These are phyloP conservation scores for Biscogniauxia sp. DNA, from an alignment of 2,329 filamentous ascomycete genomes.

Conservation along the genomic window DNA sequence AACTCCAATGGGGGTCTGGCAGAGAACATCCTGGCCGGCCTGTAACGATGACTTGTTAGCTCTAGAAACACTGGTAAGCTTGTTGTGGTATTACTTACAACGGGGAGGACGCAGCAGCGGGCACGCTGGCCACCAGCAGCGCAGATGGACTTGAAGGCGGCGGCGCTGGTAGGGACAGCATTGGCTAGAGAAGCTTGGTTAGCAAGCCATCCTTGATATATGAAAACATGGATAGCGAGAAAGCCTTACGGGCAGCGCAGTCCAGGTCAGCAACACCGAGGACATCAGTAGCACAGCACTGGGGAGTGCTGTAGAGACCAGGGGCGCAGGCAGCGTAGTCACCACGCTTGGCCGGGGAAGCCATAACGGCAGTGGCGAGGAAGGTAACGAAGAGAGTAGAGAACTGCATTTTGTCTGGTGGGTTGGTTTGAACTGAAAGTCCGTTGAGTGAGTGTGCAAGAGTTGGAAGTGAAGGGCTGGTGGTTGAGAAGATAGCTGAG, in stretches of 20 bases:
- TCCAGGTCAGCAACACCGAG: slow-evolving; percentile 42
- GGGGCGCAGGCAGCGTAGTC: slow-evolving; percentile 41
- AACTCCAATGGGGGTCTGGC: slow-evolving; percentile 32
- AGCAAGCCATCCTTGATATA: neutral
- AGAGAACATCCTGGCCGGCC: slow-evolving; percentile 33
- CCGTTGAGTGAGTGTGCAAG: slow-evolving; percentile 17
- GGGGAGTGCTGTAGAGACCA: slow-evolving; percentile 40
- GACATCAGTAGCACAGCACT: slow-evolving; percentile 63
- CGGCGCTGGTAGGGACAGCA: slow-evolving; percentile 35
- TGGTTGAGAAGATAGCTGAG: slow-evolving; percentile 10
- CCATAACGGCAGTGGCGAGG: slow-evolving; percentile 27
- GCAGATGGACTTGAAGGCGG: slow-evolving; percentile 44
- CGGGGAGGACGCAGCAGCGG: slow-evolving; percentile 50
- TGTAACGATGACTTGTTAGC: slow-evolving; percentile 11
- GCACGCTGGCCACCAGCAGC: slow-evolving; percentile 42
- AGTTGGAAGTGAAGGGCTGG: slow-evolving; percentile 15
- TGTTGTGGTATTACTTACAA: slow-evolving; percentile 30
- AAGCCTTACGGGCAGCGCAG: slow-evolving; percentile 44
- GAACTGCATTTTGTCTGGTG: slow-evolving; percentile 28
- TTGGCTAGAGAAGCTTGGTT: slow-evolving; percentile 26
- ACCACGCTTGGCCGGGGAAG: slow-evolving; percentile 19
- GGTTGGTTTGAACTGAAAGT: slow-evolving; percentile 11
- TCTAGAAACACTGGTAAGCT: neutral
- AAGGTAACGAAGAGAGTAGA: slow-evolving; percentile 25
- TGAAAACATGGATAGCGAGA: neutral